Evolutionary conservation across 176 grass and related monocot species (phyloP), one percentile per base, ranked within the genome.

Genomic region (Aegilops bicornis): DNA sequence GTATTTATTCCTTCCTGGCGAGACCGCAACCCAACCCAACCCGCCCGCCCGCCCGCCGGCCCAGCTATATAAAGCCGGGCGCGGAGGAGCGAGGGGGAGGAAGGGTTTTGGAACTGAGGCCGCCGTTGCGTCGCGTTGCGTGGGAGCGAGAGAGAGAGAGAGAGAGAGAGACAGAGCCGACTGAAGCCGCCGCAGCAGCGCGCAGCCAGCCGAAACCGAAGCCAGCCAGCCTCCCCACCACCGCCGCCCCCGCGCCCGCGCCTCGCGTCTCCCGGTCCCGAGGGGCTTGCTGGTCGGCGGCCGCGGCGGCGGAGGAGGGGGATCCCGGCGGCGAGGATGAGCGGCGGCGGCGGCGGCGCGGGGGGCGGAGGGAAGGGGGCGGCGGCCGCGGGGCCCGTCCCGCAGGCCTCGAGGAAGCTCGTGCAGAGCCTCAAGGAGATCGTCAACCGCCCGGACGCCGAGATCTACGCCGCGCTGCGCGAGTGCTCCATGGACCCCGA

Each of bases 341-440:
- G 76, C 52, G 79, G 84, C 59, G 77, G 74, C 45, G 82, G 83
- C 20, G 59, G 69, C 33, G 87, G 73, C 73, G 81, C 17, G 42
- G 59, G 23, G 84, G 42, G 59, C 10, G 86, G 69, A 29, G 87
- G 86, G 83, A 80, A 83, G 73, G 88, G 80, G 88, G 59, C 89
- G 85, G 84, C 83, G 81, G 79, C 86, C 20, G 27, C 68, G 42
- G 76, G 83, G 40, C 87, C 89, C 79, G 92, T 99, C 79, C 94
- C 97, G 47, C 24, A 75, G 85, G 72, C 68, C 25, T 82, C 90
- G 30, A 89, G 80, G 92, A 92, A 87, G 89, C 77, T 99, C 42
- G 97, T 99, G 66, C 97, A 99, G 90, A 91, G 92, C 83, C 86
- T 99, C 64, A 99, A 94, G 92, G 97, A 99, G 94, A 99, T 99